Conservation (phyloP, 306 rosid genomes). For the Glycine tomentella region DNA sequence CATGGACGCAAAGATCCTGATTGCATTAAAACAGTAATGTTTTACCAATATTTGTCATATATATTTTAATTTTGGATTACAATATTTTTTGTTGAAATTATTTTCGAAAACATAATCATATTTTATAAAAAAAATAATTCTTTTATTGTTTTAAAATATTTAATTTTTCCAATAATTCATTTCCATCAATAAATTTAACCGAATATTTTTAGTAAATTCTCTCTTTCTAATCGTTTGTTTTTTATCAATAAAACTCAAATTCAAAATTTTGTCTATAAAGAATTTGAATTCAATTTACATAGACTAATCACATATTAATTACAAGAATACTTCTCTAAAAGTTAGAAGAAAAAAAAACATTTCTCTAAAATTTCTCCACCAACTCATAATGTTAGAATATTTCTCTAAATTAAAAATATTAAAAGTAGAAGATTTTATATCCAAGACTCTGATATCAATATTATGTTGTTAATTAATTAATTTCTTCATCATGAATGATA, state of each 20-base stretch:
- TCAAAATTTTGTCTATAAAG: too few species aligned
- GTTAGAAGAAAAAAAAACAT: too few species aligned
- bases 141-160: too few species aligned
- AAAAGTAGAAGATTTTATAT: not conserved
- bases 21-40: not conserved
- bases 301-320: too few species aligned
- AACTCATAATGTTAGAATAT: not conserved
- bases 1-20: slow-evolving; percentile 34
- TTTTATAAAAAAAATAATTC: too few species aligned
- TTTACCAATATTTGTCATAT: not conserved
- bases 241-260: too few species aligned
- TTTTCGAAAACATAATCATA: not conserved
- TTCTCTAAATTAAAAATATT: not conserved
- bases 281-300: too few species aligned
- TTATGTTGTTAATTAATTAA: not conserved
- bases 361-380: not conserved
- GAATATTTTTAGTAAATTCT: too few species aligned
- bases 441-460: not conserved
- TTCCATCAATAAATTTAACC: too few species aligned
- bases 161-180: too few species aligned
- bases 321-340: not conserved
- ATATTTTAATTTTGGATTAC: not conserved
- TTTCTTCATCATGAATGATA: not conserved
- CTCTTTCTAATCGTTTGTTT: too few species aligned
- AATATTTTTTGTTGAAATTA: not conserved